Evolutionary conservation across 176 grass and related monocot species (phyloP).

Genomic region (Ananas comosus): DNA sequence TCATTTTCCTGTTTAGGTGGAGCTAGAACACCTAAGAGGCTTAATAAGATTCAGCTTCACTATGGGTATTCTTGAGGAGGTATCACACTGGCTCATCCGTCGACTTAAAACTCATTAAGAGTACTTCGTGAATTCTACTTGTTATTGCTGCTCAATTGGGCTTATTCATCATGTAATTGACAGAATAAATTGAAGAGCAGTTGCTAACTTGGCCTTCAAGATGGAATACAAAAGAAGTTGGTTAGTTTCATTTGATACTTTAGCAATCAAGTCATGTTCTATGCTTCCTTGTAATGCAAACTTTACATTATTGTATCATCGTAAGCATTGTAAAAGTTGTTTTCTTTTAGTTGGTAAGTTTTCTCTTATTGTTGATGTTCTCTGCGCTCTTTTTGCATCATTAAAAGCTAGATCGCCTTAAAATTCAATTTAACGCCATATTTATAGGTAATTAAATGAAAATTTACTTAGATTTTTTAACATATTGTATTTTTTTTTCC

Average conservation of each 20-base stretch:
- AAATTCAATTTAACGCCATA: too few relatives aligned
- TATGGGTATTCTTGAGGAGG: neutral
- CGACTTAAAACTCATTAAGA: neutral
- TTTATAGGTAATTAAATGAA: too few relatives aligned
- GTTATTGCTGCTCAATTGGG: neutral
- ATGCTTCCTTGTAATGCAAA: neutral
- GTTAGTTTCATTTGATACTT: neutral
- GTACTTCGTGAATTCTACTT: neutral
- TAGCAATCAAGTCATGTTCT: neutral
- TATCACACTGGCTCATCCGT: neutral
- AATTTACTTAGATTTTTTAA: too few relatives aligned
- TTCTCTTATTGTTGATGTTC: too few relatives aligned
- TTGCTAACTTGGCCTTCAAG: neutral
- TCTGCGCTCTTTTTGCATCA: too few relatives aligned
- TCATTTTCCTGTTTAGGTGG: neutral
- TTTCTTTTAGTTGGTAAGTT: too few relatives aligned
- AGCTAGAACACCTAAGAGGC: neutral
- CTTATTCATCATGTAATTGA: neutral
- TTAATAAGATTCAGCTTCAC: neutral
- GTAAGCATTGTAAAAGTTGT: too few relatives aligned
- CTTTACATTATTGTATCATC: neutral
- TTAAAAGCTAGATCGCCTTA: too few relatives aligned
- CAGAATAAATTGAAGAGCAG: constrained; percentile 2
- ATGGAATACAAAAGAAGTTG: neutral
- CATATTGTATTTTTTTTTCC: too few relatives aligned